A percentile compares a stretch with the other conserved stretches of the same genome.
Conservation (phyloP, 106 monocot species). For the Xerophyta viscosa region DNA sequence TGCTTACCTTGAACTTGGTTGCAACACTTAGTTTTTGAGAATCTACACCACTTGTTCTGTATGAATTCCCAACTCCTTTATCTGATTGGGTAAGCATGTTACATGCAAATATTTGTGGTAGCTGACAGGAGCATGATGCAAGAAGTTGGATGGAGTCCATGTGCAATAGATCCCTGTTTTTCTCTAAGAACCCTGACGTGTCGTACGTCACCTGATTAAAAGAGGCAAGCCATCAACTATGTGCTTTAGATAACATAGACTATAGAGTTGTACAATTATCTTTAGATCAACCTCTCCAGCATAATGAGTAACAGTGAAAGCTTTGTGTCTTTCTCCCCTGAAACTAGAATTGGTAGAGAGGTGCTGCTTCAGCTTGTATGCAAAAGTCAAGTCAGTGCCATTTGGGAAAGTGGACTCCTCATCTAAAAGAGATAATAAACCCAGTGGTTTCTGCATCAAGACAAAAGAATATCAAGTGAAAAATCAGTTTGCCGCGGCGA, state of each 20-base stretch:
- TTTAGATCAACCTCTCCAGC: slow-evolving; percentile 77
- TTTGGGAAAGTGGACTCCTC: slow-evolving; percentile 99
- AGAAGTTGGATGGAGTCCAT: slow-evolving; percentile 94
- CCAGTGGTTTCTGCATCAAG: slow-evolving; percentile 85
- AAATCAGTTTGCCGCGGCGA: not conserved
- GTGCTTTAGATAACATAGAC: too few species aligned
- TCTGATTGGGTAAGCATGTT: slow-evolving; percentile 71
- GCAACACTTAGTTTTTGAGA: slow-evolving; percentile 92
- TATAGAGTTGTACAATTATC: not conserved
- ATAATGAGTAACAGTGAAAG: slow-evolving; percentile 74
- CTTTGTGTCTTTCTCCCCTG: slow-evolving; percentile 82
- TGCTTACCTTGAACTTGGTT: slow-evolving; percentile 83
- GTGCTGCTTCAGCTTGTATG: slow-evolving; percentile 92
- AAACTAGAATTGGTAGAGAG: slow-evolving; percentile 76
- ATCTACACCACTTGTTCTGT: slow-evolving; percentile 63
- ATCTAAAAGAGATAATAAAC: slow-evolving; percentile 86
- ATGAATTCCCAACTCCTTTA: slow-evolving; percentile 12
- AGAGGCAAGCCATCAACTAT: slow-evolving; percentile 3
- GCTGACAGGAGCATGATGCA: slow-evolving; percentile 61
- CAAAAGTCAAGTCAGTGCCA: slow-evolving; percentile 92
- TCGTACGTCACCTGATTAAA: slow-evolving; percentile 71
- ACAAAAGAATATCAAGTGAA: slow-evolving; percentile 2
- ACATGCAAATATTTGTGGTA: slow-evolving; percentile 81
- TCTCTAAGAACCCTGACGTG: slow-evolving; percentile 89
- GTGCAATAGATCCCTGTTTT: slow-evolving; percentile 86